Conservation (phyloP, 139 green algal genomes). For the Chlorella sp. region DNA sequence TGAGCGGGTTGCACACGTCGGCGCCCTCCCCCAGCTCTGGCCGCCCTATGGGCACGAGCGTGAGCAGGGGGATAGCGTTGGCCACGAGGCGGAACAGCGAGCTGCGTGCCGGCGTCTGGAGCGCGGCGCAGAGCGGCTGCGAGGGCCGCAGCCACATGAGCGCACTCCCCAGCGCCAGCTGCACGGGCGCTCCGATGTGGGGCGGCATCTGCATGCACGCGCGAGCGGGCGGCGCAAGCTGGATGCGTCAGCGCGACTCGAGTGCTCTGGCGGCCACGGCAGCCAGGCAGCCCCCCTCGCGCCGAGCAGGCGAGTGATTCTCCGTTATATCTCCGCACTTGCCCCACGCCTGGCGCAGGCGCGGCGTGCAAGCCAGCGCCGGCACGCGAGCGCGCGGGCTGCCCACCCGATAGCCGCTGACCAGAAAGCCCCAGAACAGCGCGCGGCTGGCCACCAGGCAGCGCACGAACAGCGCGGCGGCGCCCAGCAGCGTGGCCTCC, state of each 20-base stretch:
- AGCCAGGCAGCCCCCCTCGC: too few species aligned
- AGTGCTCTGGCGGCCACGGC: too few species aligned
- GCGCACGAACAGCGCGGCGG: slow-evolving; percentile 11
- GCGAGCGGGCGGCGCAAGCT: too few species aligned
- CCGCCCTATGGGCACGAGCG: neutral
- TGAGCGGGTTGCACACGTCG: slow-evolving; percentile 20
- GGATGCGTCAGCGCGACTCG: too few species aligned
- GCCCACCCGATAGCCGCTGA: slow-evolving; percentile 8
- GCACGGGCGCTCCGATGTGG: too few species aligned
- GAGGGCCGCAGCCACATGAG: neutral
- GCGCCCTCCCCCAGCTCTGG: neutral
- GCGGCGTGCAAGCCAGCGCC: too few species aligned
- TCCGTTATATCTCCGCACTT: too few species aligned
- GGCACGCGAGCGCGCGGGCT: too few species aligned
- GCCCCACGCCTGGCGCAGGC: too few species aligned
- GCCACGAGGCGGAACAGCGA: slow-evolving; percentile 11
- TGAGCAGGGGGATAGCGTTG: neutral
- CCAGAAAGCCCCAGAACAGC: slow-evolving; percentile 21
- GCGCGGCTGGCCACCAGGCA: neutral
- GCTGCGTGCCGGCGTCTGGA: neutral
- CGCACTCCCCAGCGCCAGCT: too few species aligned
- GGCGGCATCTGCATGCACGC: too few species aligned
- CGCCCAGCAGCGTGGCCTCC: slow-evolving; percentile 19
- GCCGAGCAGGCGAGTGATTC: too few species aligned
- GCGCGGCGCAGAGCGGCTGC: slow-evolving; percentile 4